A percentile compares a stretch with the other conserved stretches of the same genome.
These are phyloP conservation scores for Suillus occidentalis DNA, from an alignment of 768 basidiomycete genomes.

Conservation along the genomic window DNA sequence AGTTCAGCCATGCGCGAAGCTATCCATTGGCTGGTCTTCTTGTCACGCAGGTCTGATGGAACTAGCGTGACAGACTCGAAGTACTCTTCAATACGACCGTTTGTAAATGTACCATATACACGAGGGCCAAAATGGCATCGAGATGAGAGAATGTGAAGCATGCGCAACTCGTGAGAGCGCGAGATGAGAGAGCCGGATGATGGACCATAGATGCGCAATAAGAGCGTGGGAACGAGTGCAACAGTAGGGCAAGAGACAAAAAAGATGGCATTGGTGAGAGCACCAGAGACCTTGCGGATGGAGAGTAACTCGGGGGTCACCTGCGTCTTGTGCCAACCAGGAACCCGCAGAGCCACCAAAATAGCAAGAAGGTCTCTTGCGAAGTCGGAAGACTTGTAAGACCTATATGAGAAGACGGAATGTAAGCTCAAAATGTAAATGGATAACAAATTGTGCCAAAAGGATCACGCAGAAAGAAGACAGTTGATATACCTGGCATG, in stretches of 20 bases:
- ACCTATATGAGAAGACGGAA: slow-evolving; percentile 47
- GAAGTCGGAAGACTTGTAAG: slow-evolving; percentile 63
- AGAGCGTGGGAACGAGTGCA: slow-evolving; percentile 57
- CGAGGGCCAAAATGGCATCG: slow-evolving; percentile 86
- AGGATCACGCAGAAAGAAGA: slow-evolving; percentile 28
- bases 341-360: slow-evolving; percentile 52
- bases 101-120: slow-evolving; percentile 92
- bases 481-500: slow-evolving; percentile 64
- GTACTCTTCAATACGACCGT: slow-evolving; percentile 94
- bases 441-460: slow-evolving; percentile 23
- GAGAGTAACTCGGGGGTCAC: slow-evolving; percentile 50
- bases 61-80: slow-evolving; percentile 86
- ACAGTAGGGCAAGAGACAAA: slow-evolving; percentile 78
- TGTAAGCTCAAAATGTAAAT: slow-evolving; percentile 17
- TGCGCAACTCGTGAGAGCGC: slow-evolving; percentile 81
- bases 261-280: slow-evolving; percentile 94
- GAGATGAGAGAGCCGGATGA: slow-evolving; percentile 87
- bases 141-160: slow-evolving; percentile 86
- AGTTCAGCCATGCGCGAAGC: slow-evolving; percentile 95
- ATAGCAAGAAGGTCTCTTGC: slow-evolving; percentile 54
- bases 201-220: slow-evolving; percentile 91
- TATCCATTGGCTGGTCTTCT: slow-evolving; percentile 78
- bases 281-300: slow-evolving; percentile 84
- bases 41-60: slow-evolving; percentile 74
- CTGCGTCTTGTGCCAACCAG: slow-evolving; percentile 53